Evolutionary conservation across 768 basidiomycete genomes (phyloP).

Genomic region (Phylloporus arenicola): DNA sequence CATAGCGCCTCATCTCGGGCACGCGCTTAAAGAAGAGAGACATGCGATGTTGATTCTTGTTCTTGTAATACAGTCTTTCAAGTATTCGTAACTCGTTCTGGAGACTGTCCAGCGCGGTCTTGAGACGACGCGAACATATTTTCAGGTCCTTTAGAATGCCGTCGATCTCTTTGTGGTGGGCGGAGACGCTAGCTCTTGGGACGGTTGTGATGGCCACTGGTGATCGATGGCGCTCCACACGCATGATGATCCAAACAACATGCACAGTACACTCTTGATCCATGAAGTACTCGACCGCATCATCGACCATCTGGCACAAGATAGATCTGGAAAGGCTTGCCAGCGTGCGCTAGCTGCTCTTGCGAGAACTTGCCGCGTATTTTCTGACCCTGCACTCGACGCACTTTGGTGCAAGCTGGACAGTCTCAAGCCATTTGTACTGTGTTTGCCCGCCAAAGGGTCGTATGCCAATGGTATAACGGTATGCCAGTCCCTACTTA

Average conservation of each 20-base stretch:
- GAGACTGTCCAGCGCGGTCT: slow-evolving; percentile 32
- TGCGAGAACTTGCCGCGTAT: not conserved
- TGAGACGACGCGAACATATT: slow-evolving; percentile 47
- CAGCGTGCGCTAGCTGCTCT: not conserved
- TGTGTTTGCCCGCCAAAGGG: slow-evolving; percentile 1
- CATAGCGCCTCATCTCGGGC: slow-evolving; percentile 51
- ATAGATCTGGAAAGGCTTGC: not conserved
- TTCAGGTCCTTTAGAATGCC: slow-evolving; percentile 58
- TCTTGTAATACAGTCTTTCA: slow-evolving; percentile 69
- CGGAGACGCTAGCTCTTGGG: slow-evolving; percentile 17
- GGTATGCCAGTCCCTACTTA: not conserved
- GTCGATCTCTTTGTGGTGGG: slow-evolving; percentile 43
- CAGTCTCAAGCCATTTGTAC: slow-evolving; percentile 3
- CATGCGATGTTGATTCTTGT: slow-evolving; percentile 59
- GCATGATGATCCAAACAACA: slow-evolving; percentile 3
- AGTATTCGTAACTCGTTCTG: slow-evolving; percentile 43
- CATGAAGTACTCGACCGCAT: not conserved
- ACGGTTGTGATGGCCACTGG: slow-evolving; percentile 8
- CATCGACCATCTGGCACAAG: not conserved
- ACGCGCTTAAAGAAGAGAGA: slow-evolving; percentile 61
- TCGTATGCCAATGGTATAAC: not conserved
- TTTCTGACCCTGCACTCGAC: slow-evolving; percentile 6
- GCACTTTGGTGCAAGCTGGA: slow-evolving; percentile 12
- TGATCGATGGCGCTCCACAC: slow-evolving; percentile 3
- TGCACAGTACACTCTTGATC: not conserved